These are phyloP conservation scores for Calophaca sinica DNA, from an alignment of 306 rosid genomes.

Conservation along the genomic window DNA sequence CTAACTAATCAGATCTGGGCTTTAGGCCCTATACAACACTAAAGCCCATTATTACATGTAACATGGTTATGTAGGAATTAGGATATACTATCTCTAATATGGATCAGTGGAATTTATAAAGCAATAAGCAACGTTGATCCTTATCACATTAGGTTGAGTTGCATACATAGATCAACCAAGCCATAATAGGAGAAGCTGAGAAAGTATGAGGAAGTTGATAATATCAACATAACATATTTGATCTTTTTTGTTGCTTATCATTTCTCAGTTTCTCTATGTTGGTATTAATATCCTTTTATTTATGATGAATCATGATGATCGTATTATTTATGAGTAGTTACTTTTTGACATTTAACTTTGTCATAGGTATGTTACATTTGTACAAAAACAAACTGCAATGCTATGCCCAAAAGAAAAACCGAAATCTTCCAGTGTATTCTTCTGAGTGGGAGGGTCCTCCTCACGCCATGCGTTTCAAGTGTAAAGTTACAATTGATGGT, in stretches of 20 bases:
- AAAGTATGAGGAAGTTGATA: slow-evolving; percentile 23
- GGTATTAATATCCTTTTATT: slow-evolving; percentile 34
- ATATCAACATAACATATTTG: not conserved
- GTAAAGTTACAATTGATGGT: slow-evolving; percentile 73
- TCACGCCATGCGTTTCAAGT: slow-evolving; percentile 71
- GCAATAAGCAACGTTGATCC: no score
- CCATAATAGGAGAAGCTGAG: not conserved
- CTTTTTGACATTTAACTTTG: slow-evolving; percentile 28
- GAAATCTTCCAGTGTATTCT: slow-evolving; percentile 67
- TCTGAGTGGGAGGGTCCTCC: slow-evolving; percentile 85
- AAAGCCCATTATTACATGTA: no score
- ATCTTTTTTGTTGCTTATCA: slow-evolving; percentile 14
- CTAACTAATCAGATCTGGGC: no score
- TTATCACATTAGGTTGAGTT: no score
- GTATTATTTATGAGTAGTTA: slow-evolving; percentile 16
- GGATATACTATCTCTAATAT: no score
- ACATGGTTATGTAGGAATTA: no score
- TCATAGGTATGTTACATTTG: slow-evolving; percentile 59
- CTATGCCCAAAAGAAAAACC: slow-evolving; percentile 69
- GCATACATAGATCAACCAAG: not conserved
- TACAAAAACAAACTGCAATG: slow-evolving; percentile 75
- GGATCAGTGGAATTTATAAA: no score
- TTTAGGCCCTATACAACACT: no score
- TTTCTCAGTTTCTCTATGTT: slow-evolving; percentile 21
- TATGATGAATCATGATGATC: slow-evolving; percentile 18